phyloP scores from a whole-genome alignment of 2,329 filamentous ascomycete species.

The Exophiala dermatitidis region DNA sequence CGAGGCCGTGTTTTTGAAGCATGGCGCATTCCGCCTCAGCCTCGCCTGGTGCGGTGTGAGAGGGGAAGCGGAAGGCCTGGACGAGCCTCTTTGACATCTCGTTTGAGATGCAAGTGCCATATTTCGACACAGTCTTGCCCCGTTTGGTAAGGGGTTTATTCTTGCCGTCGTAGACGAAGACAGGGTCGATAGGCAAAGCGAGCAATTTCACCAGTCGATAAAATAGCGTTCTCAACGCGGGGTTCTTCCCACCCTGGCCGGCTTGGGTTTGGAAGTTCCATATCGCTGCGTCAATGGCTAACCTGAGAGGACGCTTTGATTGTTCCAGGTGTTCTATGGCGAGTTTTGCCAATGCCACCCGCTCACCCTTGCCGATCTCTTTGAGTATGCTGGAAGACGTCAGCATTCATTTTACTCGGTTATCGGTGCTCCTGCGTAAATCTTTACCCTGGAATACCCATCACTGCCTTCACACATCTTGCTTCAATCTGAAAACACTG shows the following conservation, averaged over 20 bases:
- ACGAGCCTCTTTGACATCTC: constrained; percentile 78
- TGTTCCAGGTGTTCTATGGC: constrained; percentile 68
- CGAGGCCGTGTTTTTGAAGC: constrained; percentile 70
- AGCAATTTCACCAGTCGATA: constrained; percentile 78
- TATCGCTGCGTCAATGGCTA: constrained; percentile 92
- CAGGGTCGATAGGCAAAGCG: constrained; percentile 68
- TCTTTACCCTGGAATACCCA: constrained; percentile 42
- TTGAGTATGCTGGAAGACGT: constrained; percentile 64
- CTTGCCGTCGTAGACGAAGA: constrained; percentile 86
- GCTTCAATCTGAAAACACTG: not conserved
- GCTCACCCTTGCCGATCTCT: constrained; percentile 73
- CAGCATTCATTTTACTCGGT: not conserved
- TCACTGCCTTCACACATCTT: constrained; percentile 18
- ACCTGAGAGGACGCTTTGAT: constrained; percentile 64
- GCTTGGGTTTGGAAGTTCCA: constrained; percentile 95
- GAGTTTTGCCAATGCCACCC: constrained; percentile 74
- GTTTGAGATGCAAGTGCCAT: constrained; percentile 59
- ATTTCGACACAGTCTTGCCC: constrained; percentile 56
- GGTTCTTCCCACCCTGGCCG: constrained; percentile 78
- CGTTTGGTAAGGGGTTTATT: constrained; percentile 83
- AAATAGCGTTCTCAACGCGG: constrained; percentile 84
- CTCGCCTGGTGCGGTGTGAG: constrained; percentile 84
- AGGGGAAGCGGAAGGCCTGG: constrained; percentile 73
- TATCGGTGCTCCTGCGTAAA: not conserved
- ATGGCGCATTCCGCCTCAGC: constrained; percentile 93